A percentile compares a stretch with the other conserved stretches of the same genome.
Evolutionary conservation across 345 rosid species (phyloP).

Genomic region (Lepidium sativum): DNA sequence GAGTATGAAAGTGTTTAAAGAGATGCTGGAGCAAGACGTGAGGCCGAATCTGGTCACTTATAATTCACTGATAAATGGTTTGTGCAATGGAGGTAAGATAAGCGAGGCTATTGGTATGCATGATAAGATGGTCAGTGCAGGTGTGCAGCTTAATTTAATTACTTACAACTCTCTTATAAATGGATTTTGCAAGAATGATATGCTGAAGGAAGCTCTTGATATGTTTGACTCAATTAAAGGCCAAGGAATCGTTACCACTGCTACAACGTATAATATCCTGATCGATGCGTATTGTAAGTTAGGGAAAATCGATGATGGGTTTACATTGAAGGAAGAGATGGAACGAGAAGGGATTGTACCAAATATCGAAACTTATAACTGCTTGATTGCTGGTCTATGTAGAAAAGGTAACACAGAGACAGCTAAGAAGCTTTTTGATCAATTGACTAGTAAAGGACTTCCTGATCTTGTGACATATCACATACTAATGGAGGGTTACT

Average conservation of each 20-base stretch:
- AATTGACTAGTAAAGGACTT: slow-evolving; percentile 38
- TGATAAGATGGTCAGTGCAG: slow-evolving; percentile 48
- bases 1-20: slow-evolving; percentile 49
- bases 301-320: slow-evolving; percentile 49
- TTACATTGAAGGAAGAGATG: slow-evolving; percentile 42
- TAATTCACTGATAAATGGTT: slow-evolving; percentile 50
- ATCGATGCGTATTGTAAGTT: slow-evolving; percentile 65
- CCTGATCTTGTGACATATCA: slow-evolving; percentile 59
- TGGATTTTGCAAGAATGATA: slow-evolving; percentile 59
- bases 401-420: slow-evolving; percentile 33
- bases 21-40: slow-evolving; percentile 62
- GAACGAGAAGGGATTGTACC: slow-evolving; percentile 39
- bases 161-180: slow-evolving; percentile 63
- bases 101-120: slow-evolving; percentile 41
- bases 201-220: slow-evolving; percentile 47
- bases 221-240: slow-evolving; percentile 36
- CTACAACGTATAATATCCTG: slow-evolving; percentile 50
- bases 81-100: slow-evolving; percentile 41
- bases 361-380: slow-evolving; percentile 50
- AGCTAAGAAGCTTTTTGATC: slow-evolving; percentile 37
- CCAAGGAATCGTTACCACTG: slow-evolving; percentile 38
- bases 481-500: slow-evolving; percentile 50
- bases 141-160: slow-evolving; percentile 45
- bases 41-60: slow-evolving; percentile 50
- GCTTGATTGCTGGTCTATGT: slow-evolving; percentile 65